Evolutionary conservation across 78 protist species (phyloP).

Genomic region (Pelomyxa schiedti): DNA sequence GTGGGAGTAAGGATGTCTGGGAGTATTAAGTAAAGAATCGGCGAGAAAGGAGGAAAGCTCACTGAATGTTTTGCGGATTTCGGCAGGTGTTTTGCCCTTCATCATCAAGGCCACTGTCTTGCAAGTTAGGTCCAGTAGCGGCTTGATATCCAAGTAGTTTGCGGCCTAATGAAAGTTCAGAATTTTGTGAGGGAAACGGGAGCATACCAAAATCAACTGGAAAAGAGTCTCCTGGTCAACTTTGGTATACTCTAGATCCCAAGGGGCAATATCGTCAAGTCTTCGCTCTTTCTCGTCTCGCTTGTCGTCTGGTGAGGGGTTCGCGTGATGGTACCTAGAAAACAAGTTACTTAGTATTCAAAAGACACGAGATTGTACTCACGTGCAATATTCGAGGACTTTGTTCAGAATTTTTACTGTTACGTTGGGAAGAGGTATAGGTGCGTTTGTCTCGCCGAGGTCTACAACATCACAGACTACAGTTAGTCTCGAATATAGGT

Average conservation of each 20-base stretch:
- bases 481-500: too few species aligned
- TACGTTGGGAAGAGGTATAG: constrained; percentile 66
- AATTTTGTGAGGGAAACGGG: too few species aligned
- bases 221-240: too few species aligned
- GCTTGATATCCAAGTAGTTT: constrained; percentile 82
- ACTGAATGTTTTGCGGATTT: constrained; percentile 64
- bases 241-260: too few species aligned
- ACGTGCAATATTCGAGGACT: constrained; percentile 52
- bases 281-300: background rate
- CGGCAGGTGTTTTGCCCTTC: constrained; percentile 76
- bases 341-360: too few species aligned
- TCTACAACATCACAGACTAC: too few species aligned
- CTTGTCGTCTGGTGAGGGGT: constrained; percentile 19
- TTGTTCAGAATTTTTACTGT: constrained; percentile 23
- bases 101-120: constrained; percentile 80
- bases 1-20: too few species aligned
- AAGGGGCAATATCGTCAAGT: too few species aligned
- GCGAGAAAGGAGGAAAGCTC: background rate
- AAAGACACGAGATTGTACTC: too few species aligned
- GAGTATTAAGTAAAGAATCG: too few species aligned
- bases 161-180: constrained; percentile 69
- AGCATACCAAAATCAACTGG: too few species aligned
- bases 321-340: constrained; percentile 24
- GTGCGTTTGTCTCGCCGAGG: constrained; percentile 12
- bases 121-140: constrained; percentile 81